Percentiles rank a stretch among this genome's conserved stretches.
Evolutionary conservation across 2,329 filamentous ascomycete species (phyloP).

Genomic region (Cladophialophora immunda): DNA sequence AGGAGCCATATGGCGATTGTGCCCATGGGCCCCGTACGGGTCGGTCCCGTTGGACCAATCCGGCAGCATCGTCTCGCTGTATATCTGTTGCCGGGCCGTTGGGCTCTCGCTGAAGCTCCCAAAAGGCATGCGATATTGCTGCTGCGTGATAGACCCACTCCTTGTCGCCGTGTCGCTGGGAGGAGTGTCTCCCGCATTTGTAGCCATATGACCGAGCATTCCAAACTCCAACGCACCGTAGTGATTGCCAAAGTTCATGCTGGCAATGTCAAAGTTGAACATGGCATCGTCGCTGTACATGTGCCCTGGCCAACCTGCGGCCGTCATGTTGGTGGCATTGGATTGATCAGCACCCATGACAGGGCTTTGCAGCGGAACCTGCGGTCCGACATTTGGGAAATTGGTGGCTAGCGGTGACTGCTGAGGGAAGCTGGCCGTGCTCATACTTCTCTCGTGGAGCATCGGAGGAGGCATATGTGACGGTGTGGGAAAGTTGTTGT

Average conservation of each 20-base stretch:
- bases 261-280: conserved; percentile 95
- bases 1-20: conserved; percentile 50
- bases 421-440: conserved; percentile 66
- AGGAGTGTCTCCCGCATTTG: conserved; percentile 82
- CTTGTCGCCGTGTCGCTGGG: conserved; percentile 68
- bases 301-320: conserved; percentile 56
- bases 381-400: conserved; percentile 64
- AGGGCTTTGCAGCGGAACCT: conserved; percentile 48
- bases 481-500: conserved; percentile 52
- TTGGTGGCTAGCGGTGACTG: conserved; percentile 78
- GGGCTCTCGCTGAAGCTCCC: conserved; percentile 56
- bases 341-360: conserved; percentile 50
- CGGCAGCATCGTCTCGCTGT: conserved; percentile 54
- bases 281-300: conserved; percentile 85
- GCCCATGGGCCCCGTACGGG: conserved; percentile 47
- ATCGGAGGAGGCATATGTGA: conserved; percentile 53
- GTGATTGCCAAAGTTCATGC: conserved; percentile 93
- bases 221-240: conserved; percentile 96
- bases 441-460: conserved; percentile 56
- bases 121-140: conserved; percentile 50
- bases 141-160: conserved; percentile 53
- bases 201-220: conserved; percentile 95
- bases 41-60: conserved; percentile 55
- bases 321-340: conserved; percentile 43
- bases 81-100: conserved; percentile 50